Conservation (phyloP, 1,284 basidiomycete genomes). For the Rhodofomes roseus region DNA sequence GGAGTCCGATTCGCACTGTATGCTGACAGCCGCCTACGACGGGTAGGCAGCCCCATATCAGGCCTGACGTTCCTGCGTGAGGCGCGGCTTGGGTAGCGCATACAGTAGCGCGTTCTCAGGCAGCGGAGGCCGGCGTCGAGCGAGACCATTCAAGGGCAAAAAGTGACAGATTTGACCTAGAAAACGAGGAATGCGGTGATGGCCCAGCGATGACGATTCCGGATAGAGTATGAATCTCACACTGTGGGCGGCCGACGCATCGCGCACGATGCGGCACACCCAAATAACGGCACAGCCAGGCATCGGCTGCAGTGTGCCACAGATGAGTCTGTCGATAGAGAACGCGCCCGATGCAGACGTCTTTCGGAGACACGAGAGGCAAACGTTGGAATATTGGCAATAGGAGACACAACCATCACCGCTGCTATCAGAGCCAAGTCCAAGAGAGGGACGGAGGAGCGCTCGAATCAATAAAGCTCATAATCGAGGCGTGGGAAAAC, state of each 20-base stretch:
- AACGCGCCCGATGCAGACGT: not conserved
- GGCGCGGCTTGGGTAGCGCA: not conserved
- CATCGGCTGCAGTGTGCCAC: not conserved
- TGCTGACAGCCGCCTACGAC: not conserved
- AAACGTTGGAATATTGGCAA: not conserved
- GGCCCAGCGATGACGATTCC: not conserved
- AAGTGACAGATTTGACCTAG: not conserved
- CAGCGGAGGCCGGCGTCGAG: not conserved
- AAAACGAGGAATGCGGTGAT: not conserved
- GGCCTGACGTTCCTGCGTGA: not conserved
- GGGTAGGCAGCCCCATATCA: not conserved
- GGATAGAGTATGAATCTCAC: not conserved
- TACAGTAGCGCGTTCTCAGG: not conserved
- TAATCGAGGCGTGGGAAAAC: slow-evolving; percentile 10
- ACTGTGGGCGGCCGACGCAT: not conserved
- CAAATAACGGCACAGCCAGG: not conserved
- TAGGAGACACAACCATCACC: not conserved
- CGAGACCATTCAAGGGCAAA: not conserved
- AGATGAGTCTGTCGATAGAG: not conserved
- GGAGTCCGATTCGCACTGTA: not conserved
- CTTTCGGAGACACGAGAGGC: not conserved
- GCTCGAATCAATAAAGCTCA: not conserved
- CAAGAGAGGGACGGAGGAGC: not conserved
- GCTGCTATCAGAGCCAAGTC: not conserved
- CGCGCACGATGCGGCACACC: not conserved